phyloP scores from a whole-genome alignment of 306 rosid genomes.

The Vigna trinervia region DNA sequence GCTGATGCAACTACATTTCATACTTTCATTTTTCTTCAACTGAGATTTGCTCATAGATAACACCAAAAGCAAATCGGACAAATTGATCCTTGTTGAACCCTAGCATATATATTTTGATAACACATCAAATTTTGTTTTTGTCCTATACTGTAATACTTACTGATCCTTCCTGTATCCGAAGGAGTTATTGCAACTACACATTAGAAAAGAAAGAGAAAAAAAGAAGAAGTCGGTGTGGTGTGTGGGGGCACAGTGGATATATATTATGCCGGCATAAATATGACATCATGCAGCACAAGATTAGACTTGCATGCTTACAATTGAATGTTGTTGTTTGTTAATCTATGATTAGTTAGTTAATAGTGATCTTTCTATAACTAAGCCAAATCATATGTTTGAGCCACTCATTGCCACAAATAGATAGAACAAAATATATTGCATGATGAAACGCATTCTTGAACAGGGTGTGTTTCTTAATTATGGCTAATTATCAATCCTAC shows the following conservation, averaged over 20 bases:
- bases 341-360: conserved; percentile 29
- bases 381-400: conserved; percentile 26
- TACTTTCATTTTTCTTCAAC: not conserved
- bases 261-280: conserved; percentile 36
- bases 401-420: conserved; percentile 28
- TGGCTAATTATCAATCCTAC: conserved; percentile 35
- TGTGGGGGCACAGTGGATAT: conserved; percentile 13
- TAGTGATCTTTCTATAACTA: conserved; percentile 12
- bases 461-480: conserved; percentile 18
- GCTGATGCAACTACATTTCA: conserved; percentile 15
- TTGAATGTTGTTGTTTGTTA: conserved; percentile 21
- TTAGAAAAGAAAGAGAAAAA: not conserved
- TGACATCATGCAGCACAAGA: conserved; percentile 34
- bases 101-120: not conserved
- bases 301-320: conserved; percentile 33
- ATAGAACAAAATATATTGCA: conserved; percentile 10
- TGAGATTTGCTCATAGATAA: not conserved
- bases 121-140: not conserved
- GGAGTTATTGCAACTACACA: not conserved
- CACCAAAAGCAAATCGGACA: not conserved
- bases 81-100: not conserved
- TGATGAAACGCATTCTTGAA: conserved; percentile 26
- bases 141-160: not conserved
- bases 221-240: not conserved
- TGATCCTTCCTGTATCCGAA: not conserved